Base-by-base conservation (phyloP, 2,329 filamentous ascomycete species). In the Botryotinia narcissicola region DNA sequence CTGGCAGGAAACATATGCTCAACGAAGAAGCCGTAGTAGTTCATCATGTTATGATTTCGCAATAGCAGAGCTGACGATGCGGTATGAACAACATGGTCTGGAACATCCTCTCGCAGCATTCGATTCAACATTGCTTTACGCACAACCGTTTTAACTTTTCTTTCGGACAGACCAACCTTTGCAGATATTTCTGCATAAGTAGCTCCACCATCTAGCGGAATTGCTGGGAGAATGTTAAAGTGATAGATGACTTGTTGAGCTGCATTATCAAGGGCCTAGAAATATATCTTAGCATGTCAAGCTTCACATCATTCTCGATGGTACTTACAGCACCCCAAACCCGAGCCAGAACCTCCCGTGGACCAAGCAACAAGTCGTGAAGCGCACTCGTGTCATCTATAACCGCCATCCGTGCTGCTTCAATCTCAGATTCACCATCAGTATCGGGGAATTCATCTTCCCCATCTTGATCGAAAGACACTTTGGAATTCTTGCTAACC, bases 1-100 rank as follows among this genome's bases (percentile, higher is more conserved):
- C 57, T 32, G 37, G 70, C 70, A 42, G 61, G 70, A 46, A 72
- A 67, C n/a, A 66, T 54, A 16, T 72, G 42, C 29, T 72, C 60
- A 16, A 66, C 46, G 61, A 42, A 72, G 18, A 54, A 46, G 2
- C 61, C 60, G 37, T 66, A 66, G 29, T 32, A 67, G 35, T 64
- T 61, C 60, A 66, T 64, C 61, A 72, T 64, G 8, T 29, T 35
- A 12, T 40, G 18, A 20, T 72, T 59, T 4, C 42, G 42, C 5
- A 66, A 32, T 18, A 72, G 48, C 20, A 66, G 10, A 6, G 44
- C 42, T 14, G 70, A 72, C 12, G 61, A 54, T 25, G 61, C 60
- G 2, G 70, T 66, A 29, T 72, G 70, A 35, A 59, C 48, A 5
- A 72, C 61, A 66, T 66, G 70, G 18, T 59, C 70, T 3, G 61